Percentiles rank a stretch among this genome's conserved stretches.
Conservation (phyloP, 768 basidiomycete genomes). For the Steccherinum ochraceum region DNA sequence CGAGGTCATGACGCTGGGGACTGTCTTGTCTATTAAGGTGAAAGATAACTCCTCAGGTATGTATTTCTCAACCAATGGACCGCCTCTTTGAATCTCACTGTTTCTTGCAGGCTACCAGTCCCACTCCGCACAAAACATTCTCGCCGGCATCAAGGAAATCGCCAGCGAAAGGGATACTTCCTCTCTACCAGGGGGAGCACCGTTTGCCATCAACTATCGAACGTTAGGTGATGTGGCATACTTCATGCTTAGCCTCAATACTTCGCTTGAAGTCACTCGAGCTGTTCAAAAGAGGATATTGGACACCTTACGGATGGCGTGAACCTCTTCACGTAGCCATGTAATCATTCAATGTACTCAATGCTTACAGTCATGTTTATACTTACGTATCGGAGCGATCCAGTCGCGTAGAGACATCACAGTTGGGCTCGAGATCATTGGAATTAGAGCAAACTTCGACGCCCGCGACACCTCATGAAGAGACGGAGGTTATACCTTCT, state of each 20-base stretch:
- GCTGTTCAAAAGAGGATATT: slow-evolving; percentile 55
- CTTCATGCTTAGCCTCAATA: slow-evolving; percentile 87
- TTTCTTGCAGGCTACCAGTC: slow-evolving; percentile 39
- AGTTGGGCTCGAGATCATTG: too few relatives aligned
- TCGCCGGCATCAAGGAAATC: slow-evolving; percentile 43
- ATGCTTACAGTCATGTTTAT: too few relatives aligned
- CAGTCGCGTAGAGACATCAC: too few relatives aligned
- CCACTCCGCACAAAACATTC: slow-evolving; percentile 55
- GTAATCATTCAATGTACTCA: too few relatives aligned
- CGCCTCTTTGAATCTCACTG: neutral
- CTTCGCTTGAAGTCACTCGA: slow-evolving; percentile 43
- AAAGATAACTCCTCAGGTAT: slow-evolving; percentile 50
- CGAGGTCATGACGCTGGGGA: slow-evolving; percentile 84
- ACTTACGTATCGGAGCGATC: too few relatives aligned
- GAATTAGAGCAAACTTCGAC: too few relatives aligned
- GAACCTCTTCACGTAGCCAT: neutral
- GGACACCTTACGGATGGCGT: neutral
- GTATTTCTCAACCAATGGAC: slow-evolving; percentile 15
- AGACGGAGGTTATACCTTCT: too few relatives aligned
- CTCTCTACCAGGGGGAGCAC: slow-evolving; percentile 43
- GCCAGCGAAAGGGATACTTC: slow-evolving; percentile 25
- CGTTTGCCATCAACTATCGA: slow-evolving; percentile 74
- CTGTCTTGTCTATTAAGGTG: slow-evolving; percentile 75
- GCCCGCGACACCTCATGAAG: too few relatives aligned
- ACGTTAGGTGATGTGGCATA: slow-evolving; percentile 91